Base-by-base conservation (phyloP, 108 stramenopile genomes). In the Cylindrotheca closterium region DNA sequence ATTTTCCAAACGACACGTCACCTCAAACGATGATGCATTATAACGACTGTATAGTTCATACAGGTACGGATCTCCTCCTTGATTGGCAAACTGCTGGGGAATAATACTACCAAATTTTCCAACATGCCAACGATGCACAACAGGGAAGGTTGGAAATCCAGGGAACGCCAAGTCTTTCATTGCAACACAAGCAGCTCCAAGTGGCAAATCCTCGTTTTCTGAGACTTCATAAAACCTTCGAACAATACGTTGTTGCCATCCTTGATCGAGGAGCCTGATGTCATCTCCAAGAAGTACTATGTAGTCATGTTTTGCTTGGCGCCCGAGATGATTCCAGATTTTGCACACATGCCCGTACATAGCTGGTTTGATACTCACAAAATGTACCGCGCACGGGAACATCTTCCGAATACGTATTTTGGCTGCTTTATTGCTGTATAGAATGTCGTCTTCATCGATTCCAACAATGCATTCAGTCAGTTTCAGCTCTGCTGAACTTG, bases 281-380 rank as follows among this genome's bases (percentile, higher is more conserved):
- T 85, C 84, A 60, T 85, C 80, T 18, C 84, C 84, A 1, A 85
- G 68, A 12, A 85, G 57, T 5, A 77, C 56, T 25, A 80, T 70
- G 68, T 69, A 84, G 30, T 76, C 70, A 47, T 73, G 60, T 18
- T 46, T 4, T 18, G 72, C 32, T 37, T 37, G 22, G 21, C 8
- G 47, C 4, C 31, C 77, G 15, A 78, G 31, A 33, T 63, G 48
- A 42, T 73, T 78, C 77, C 77, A 78, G 19, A 78, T 78, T 4
- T 55, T 32, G 28, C 77, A 78, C 18, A 78, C 26, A 22, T 73
- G 52, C 2, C 71, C 77, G 31, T 78, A 78, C 77, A 73, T 73
- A 3, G 24, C 22, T 25, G 32, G 30, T 26, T 37, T 3, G 17
- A 78, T 78, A 8, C 52, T 34, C 8, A 77, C 68, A 63, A 78